Percentiles rank a stretch among this genome's conserved stretches.
Evolutionary conservation across 176 grass and related monocot species (phyloP).

Genomic region (Aegilops longissima): DNA sequence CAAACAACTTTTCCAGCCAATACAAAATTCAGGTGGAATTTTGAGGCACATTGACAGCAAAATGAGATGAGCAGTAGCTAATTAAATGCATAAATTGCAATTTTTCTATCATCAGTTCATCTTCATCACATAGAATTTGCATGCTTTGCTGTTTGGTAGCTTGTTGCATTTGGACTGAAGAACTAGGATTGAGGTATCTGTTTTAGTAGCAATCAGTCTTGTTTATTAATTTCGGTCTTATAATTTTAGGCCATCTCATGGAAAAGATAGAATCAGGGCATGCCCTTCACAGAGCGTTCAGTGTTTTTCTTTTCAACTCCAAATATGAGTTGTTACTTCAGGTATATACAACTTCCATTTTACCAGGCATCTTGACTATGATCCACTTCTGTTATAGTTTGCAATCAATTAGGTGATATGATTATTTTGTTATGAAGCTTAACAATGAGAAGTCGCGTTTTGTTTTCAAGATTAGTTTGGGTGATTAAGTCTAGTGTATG

Average conservation of each 20-base stretch:
- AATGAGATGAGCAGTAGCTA: neutral
- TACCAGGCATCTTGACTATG: neutral
- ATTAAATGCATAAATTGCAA: neutral
- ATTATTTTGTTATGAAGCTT: neutral
- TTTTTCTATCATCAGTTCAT: neutral
- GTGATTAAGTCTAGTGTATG: neutral
- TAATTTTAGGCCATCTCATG: constrained; percentile 83
- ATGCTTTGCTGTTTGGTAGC: neutral
- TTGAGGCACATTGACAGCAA: neutral
- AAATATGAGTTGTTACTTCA: constrained; percentile 85
- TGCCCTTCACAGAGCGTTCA: constrained; percentile 83
- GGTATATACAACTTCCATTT: constrained; percentile 33
- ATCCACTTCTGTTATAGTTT: neutral
- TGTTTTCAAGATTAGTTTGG: neutral
- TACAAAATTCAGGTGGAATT: neutral
- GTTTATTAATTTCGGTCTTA: constrained; percentile 5
- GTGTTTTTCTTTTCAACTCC: constrained; percentile 91
- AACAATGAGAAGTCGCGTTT: neutral
- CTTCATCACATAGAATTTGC: neutral
- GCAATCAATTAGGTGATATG: neutral
- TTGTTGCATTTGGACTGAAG: neutral
- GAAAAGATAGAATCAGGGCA: constrained; percentile 84
- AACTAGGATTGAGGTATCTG: neutral
- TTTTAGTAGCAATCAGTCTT: neutral
- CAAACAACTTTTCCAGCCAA: neutral